Conservation (phyloP, 352 stramenopile genomes). For the Globisporangium nodosum region DNA sequence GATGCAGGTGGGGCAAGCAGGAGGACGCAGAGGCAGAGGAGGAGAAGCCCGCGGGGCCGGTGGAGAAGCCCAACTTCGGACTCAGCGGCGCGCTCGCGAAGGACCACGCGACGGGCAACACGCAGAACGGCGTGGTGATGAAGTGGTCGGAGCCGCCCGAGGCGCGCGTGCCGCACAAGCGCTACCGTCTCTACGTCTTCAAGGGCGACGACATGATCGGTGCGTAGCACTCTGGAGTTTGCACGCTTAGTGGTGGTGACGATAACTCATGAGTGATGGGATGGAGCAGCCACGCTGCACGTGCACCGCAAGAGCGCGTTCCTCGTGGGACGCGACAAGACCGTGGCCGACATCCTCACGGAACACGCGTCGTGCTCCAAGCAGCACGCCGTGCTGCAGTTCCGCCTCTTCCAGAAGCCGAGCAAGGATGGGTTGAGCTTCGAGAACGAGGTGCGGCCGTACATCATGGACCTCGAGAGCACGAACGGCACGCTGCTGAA, state of each 20-base stretch:
- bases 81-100: constrained; percentile 95
- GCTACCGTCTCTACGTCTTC: constrained; percentile 98
- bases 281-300: constrained; percentile 85
- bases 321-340: constrained; percentile 91
- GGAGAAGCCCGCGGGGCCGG: constrained; percentile 28
- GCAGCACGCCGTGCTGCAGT: constrained; percentile 98
- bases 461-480: constrained; percentile 98
- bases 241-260: background rate
- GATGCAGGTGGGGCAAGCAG: constrained; percentile 65
- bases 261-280: background rate
- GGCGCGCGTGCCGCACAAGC: constrained; percentile 84
- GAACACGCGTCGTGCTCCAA: constrained; percentile 94
- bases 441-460: constrained; percentile 82
- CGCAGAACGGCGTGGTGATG: constrained; percentile 95
- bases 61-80: constrained; percentile 96
- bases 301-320: constrained; percentile 95
- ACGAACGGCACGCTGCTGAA: constrained; percentile 99
- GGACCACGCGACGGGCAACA: constrained; percentile 93
- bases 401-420: constrained; percentile 75
- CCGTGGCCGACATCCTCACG: constrained; percentile 93
- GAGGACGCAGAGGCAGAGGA: constrained; percentile 41
- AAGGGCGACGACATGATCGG: constrained; percentile 84
- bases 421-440: constrained; percentile 50
- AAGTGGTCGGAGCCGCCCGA: constrained; percentile 97
- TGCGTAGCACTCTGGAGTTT: constrained; percentile 17